Percentiles rank a stretch among this genome's conserved stretches.
phyloP scores from a whole-genome alignment of 192 early-diverging fungal species.

The Irineochytrium annulatum region DNA sequence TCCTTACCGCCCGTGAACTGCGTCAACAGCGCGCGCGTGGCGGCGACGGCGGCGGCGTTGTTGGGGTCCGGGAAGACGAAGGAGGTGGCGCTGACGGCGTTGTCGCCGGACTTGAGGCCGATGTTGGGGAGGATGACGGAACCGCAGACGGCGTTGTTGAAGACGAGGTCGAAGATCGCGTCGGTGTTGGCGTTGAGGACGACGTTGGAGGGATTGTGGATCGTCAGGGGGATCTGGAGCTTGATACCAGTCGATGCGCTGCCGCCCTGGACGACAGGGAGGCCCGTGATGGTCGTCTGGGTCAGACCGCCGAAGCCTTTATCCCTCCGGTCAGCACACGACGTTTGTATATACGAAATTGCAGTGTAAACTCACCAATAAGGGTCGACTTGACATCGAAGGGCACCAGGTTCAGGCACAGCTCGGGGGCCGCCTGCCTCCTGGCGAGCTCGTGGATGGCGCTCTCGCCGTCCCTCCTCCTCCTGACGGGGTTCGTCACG shows the following conservation, averaged over 20 bases:
- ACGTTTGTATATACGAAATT: too few species aligned
- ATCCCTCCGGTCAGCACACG: too few species aligned
- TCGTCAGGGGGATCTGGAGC: neutral
- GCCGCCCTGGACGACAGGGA: neutral
- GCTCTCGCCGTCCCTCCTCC: neutral
- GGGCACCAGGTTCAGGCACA: neutral
- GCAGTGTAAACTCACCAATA: neutral
- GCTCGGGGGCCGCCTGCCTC: neutral
- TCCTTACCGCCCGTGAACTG: neutral
- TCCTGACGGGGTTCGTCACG: neutral
- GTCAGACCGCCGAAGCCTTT: neutral
- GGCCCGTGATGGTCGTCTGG: neutral
- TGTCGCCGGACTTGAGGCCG: neutral
- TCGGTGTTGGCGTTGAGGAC: neutral
- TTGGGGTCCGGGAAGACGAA: neutral
- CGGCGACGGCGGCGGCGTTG: neutral
- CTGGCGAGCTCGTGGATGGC: neutral
- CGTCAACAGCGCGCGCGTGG: neutral
- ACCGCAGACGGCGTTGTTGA: neutral
- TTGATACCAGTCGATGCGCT: conserved; percentile 1
- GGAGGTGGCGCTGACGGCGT: neutral
- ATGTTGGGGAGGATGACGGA: conserved; percentile 3
- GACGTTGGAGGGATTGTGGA: conserved; percentile 10
- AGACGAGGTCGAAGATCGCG: conserved; percentile 1
- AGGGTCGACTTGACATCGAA: neutral